Base-by-base conservation (phyloP, 2,329 filamentous ascomycete species). In the Fusarium sarcochroum region DNA sequence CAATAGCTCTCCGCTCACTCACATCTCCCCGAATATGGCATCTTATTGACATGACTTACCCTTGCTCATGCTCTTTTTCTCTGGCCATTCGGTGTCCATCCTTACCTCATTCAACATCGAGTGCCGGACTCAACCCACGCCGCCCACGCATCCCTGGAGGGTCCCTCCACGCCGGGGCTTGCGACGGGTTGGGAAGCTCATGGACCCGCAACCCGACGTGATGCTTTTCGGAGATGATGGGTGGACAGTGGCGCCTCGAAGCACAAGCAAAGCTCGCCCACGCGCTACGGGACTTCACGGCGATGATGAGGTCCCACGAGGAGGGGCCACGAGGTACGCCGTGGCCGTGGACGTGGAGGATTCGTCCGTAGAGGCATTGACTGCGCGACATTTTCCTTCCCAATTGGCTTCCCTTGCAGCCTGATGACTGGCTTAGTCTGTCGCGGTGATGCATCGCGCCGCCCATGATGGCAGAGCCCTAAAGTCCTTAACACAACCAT, bases 191-290 rank as follows among this genome's bases (percentile, higher is more conserved):
- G 49, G 56, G 60, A 52, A 58, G 50, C 53, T 57, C 49, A 34
- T 56, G 47, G 59, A 57, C 57, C 68, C 68, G 66, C 57, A 56
- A 23, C 21, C 57, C 59, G 59, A 56, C 46, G 56, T 65, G 59
- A 64, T 72, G 56, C 56, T 61, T 46, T 59, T 71, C 71, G 69
- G 71, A 72, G 62, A 71, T 70, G 70, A 73, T 63, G 68, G 46
- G 61, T 72, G 71, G 66, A 44, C 41, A 52, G 52, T 44, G 61
- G 58, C 61, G 35, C 47, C 52, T 51, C 44, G 46, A 45, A 50
- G 40, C 38, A 34, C 37, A 35, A 34, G 47, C 40, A 48, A 52
- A 45, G 45, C 38, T 67, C 54, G 23, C 46, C 48, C 61, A 57
- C 48, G 44, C 60, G 54, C 56, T 62, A 59, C 62, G 54, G 61